A percentile compares a stretch with the other conserved stretches of the same genome.
These are phyloP conservation scores for Pseudogymnoascus sp. DNA, from an alignment of 2,329 filamentous ascomycete genomes.

Conservation along the genomic window DNA sequence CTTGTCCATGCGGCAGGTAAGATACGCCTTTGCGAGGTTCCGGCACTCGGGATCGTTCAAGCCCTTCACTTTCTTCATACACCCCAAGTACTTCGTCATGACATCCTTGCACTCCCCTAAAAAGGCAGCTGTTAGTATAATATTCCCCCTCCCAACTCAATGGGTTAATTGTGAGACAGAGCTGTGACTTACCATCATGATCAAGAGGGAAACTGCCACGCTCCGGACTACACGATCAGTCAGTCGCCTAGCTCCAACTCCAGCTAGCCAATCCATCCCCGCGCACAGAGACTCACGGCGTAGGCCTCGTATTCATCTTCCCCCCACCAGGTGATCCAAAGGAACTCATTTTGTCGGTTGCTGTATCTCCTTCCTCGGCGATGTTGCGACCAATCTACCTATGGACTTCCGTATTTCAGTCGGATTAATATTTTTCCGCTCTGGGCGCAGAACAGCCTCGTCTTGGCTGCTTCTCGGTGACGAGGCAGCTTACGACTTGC, in stretches of 20 bases:
- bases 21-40: conserved; percentile 76
- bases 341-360: conserved; percentile 42
- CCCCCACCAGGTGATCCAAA: conserved; percentile 66
- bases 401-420: conserved; percentile 1
- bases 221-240: conserved; percentile 56
- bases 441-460: not conserved
- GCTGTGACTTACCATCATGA: conserved; percentile 59
- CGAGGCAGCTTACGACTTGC: not conserved
- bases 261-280: not conserved
- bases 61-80: conserved; percentile 76
- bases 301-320: conserved; percentile 57
- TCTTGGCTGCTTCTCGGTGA: not conserved
- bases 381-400: not conserved
- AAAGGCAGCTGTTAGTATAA: not conserved
- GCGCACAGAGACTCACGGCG: conserved; percentile 48
- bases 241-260: not conserved
- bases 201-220: conserved; percentile 94
- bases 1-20: conserved; percentile 91
- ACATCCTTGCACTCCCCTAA: conserved; percentile 86
- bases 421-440: not conserved
- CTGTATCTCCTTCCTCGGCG: not conserved
- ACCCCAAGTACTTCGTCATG: conserved; percentile 78
- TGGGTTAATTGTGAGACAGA: conserved; percentile 10
- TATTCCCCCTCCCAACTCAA: conserved; percentile 11
- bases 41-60: conserved; percentile 83